Conservation (phyloP, 768 basidiomycete species). For the Termitomyces sp. region DNA sequence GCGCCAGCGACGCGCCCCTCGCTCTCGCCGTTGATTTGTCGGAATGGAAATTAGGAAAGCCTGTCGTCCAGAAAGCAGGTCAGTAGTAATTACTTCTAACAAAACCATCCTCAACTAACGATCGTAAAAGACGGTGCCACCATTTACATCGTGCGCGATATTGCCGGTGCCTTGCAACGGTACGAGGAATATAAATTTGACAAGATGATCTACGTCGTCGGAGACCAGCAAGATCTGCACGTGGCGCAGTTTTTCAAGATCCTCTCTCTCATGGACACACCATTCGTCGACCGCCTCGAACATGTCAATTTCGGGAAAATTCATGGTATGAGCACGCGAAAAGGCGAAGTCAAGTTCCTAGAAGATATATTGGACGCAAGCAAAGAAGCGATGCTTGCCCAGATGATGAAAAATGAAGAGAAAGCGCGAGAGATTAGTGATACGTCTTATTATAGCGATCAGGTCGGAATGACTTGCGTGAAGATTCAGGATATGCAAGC, state of each 20-base stretch:
- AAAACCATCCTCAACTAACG: not conserved
- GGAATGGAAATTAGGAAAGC: constrained; percentile 84
- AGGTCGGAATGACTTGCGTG: constrained; percentile 91
- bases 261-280: constrained; percentile 80
- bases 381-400: constrained; percentile 85
- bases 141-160: constrained; percentile 91
- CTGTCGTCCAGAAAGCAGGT: constrained; percentile 85
- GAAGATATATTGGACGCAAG: constrained; percentile 90
- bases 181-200: constrained; percentile 83
- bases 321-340: constrained; percentile 89
- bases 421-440: constrained; percentile 86
- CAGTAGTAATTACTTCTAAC: constrained; percentile 9
- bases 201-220: constrained; percentile 90
- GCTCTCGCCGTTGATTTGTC: constrained; percentile 84
- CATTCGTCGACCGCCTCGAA: constrained; percentile 76
- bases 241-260: constrained; percentile 90
- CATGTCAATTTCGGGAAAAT: constrained; percentile 92
- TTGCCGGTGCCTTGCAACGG: constrained; percentile 88
- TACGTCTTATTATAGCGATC: constrained; percentile 69
- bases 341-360: constrained; percentile 91
- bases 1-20: constrained; percentile 42
- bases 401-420: constrained; percentile 90
- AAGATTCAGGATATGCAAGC: constrained; percentile 98
- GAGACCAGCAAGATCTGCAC: constrained; percentile 83
- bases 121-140: constrained; percentile 75